Base-by-base conservation (phyloP, 306 rosid species). In the Mimosa pudica region DNA sequence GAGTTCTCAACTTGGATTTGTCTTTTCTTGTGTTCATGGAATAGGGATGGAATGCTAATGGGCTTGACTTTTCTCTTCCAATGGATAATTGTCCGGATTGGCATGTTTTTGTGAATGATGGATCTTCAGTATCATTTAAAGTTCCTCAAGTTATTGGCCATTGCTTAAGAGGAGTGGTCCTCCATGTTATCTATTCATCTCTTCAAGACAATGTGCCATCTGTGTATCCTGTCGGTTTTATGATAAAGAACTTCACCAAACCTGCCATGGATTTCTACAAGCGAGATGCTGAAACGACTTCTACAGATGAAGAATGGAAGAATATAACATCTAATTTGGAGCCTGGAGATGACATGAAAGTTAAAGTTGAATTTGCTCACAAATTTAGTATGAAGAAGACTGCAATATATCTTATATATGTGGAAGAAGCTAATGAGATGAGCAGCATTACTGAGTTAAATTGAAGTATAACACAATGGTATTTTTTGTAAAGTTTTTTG, bases 361-460 rank as follows among this genome's bases (percentile, higher is more conserved):
- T 60, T 20, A 24, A 20, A 60, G 65, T 60, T 20, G 36, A 60
- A 20, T 60, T 60, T 60, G 65, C 52, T 4, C 73, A 68, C 4
- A 68, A 5, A 44, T 44, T 17, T n/a, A n/a, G 0, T 16, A 47
- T 68, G 35, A 42, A 42, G 33, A 68, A 68, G 49, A 68, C 52
- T n/a, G 35, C 52, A 17, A 41, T 68, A 24, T 68, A 68, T 68
- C 51, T 68, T 20, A 6, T 68, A 8, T 68, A 68, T 68, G 73
- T 10, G 4, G 73, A 67, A 42, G 73, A 38, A 38, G 7, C 11
- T 41, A 62, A 62, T 5, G 36, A 18, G 6, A 36, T 20, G 65
- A 60, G 65, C 65, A 60, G 65, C 65, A 24, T 60, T 36, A 24
- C 13, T 0, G 14, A 60, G 36, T 24, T 18, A 60, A 3, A 36